phyloP scores from a whole-genome alignment of 1,139 yeast genomes.

The Yamadazyma dushanensis region DNA sequence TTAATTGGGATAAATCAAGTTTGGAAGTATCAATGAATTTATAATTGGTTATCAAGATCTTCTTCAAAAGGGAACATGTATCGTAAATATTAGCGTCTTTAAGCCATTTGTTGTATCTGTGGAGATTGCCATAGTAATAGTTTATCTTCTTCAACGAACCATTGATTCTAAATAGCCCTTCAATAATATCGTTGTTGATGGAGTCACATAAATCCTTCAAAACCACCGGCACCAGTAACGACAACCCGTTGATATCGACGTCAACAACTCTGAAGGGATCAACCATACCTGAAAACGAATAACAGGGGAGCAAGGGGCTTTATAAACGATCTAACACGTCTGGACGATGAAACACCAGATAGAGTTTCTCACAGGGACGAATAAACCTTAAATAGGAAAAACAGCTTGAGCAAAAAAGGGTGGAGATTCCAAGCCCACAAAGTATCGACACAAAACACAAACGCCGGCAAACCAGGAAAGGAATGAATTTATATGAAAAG shows the following conservation, averaged over 20 bases:
- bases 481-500: not conserved
- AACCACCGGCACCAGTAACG: conserved; percentile 19
- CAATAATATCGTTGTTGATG: conserved; percentile 20
- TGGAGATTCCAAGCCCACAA: not conserved
- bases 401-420: not conserved
- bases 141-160: conserved; percentile 27
- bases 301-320: not conserved
- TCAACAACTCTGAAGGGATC: conserved; percentile 14
- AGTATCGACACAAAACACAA: not conserved
- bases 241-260: conserved; percentile 10
- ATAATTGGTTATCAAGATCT: conserved; percentile 16
- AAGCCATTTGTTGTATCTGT: conserved; percentile 17
- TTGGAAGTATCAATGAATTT: conserved; percentile 12
- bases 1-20: conserved; percentile 9
- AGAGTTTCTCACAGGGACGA: not conserved
- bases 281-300: conserved; percentile 9
- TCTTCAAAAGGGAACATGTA: conserved; percentile 22
- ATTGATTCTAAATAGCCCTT: conserved; percentile 30
- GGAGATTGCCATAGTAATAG: conserved; percentile 15
- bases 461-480: not conserved
- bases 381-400: not conserved
- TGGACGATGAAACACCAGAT: not conserved
- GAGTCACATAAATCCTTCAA: conserved; percentile 21
- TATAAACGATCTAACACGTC: not conserved
- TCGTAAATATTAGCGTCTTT: conserved; percentile 20